Evolutionary conservation across 352 stramenopile genomes (phyloP).

Genomic region (Phytophthora pisi): DNA sequence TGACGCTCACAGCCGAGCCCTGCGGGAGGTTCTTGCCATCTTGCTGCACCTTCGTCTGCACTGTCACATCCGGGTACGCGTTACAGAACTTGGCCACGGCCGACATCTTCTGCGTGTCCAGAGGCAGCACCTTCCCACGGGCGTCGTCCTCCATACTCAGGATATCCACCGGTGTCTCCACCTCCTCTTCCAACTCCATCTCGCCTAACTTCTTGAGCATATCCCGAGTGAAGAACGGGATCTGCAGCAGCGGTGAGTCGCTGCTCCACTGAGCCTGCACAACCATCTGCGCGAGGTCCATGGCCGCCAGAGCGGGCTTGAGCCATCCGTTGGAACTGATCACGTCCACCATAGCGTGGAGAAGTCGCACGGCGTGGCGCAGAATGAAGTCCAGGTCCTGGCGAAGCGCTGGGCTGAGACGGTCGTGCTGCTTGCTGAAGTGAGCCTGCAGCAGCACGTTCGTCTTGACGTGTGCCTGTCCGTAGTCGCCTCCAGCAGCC

Average conservation of each 20-base stretch:
- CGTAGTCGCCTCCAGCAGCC: constrained; percentile 86
- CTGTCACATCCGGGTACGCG: constrained; percentile 97
- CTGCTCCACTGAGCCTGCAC: constrained; percentile 98
- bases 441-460: constrained; percentile 97
- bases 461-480: constrained; percentile 95
- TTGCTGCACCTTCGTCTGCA: constrained; percentile 93
- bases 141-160: constrained; percentile 95
- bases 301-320: constrained; percentile 97
- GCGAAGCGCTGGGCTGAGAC: constrained; percentile 91
- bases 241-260: constrained; percentile 95
- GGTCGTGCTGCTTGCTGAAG: constrained; percentile 93
- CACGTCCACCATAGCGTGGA: constrained; percentile 99
- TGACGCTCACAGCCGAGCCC: constrained; percentile 91
- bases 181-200: constrained; percentile 70
- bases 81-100: constrained; percentile 99
- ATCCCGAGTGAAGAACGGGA: constrained; percentile 96
- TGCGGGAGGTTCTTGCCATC: constrained; percentile 90
- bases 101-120: constrained; percentile 91
- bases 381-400: constrained; percentile 94
- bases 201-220: constrained; percentile 67
- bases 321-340: constrained; percentile 99
- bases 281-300: constrained; percentile 99
- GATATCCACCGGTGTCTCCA: constrained; percentile 86
- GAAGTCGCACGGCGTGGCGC: constrained; percentile 90
- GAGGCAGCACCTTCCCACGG: constrained; percentile 88